Evolutionary conservation across 768 basidiomycete species (phyloP).

Genomic region (Russula lepida): DNA sequence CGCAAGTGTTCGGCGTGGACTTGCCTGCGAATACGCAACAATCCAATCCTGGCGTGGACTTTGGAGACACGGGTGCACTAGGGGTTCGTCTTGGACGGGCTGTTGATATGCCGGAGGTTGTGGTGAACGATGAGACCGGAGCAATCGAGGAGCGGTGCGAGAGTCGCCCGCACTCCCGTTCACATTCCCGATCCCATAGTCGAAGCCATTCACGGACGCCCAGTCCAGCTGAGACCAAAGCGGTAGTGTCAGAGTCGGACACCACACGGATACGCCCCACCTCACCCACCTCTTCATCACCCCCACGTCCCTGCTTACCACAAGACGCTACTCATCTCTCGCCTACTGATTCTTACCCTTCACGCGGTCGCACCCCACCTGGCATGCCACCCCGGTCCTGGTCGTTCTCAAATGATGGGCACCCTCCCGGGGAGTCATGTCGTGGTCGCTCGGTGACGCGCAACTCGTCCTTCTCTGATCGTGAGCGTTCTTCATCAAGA

Average conservation of each 20-base stretch:
- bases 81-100: conserved; percentile 14
- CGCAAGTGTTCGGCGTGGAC: conserved; percentile 6
- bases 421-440: conserved; percentile 16
- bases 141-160: conserved; percentile 17
- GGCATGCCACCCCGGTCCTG: conserved; percentile 20
- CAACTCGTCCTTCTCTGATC: conserved; percentile 45
- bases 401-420: conserved; percentile 23
- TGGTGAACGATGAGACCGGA: conserved; percentile 18
- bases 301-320: conserved; percentile 18
- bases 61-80: conserved; percentile 12
- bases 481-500: conserved; percentile 37
- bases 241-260: conserved; percentile 12
- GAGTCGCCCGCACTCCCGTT: conserved; percentile 11
- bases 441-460: conserved; percentile 51
- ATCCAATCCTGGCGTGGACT: conserved; percentile 9
- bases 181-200: conserved; percentile 13
- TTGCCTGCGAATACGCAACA: background rate
- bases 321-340: conserved; percentile 20
- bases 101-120: conserved; percentile 20
- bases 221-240: conserved; percentile 16
- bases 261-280: conserved; percentile 2
- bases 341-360: conserved; percentile 21
- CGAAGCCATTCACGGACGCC: conserved; percentile 21
- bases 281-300: background rate
- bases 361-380: conserved; percentile 22